Evolutionary conservation across 1,284 basidiomycete genomes (phyloP), one percentile per base, ranked within the genome.

Genomic region (Naganishia sp.): DNA sequence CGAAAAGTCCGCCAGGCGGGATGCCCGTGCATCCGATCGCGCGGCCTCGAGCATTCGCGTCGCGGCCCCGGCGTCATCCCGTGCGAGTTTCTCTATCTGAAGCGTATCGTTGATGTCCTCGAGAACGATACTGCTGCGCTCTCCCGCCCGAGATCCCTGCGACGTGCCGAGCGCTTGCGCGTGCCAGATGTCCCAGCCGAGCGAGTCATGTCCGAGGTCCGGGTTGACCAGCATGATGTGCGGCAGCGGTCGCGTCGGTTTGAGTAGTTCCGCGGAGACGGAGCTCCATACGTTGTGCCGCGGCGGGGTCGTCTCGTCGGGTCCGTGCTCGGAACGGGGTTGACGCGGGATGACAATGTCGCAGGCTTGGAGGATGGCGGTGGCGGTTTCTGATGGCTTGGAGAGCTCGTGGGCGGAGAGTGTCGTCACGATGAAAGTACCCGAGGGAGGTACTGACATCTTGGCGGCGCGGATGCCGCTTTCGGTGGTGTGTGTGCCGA

Each of bases 181-280:
- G 23, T n/a, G 25, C 51, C 41, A 51, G 23, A 28, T 18, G 2
- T 53, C 42, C 50, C 52, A 55, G 15, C 21, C 61, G 21, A 25
- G 52, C 2, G 41, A 6, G 51, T 45, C 28, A 15, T 28, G 32
- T 41, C 28, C 49, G 68, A 45, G 63, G 51, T 7, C 28, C 15
- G 80, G 79, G 60, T 80, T 76, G 15, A 76, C 69, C 17, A 79
- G 60, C 51, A 77, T 69, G 62, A 81, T 74, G 32, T 79, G 71
- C 3, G 79, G 79, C 1, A 76, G 74, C 0, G 80, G 80, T 52
- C 77, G 77, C 0, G 77, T 80, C 0, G 79, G 79, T 65, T 77
- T 74, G 6, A 76, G 67, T 9, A 79, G 69, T 2, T 78, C 75
- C 56, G 77, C 75, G 23, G 75, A 74, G 65, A 49, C 25, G 18